These are phyloP conservation scores for Hirschioporus abietinus DNA, from an alignment of 768 basidiomycete genomes.

Conservation along the genomic window DNA sequence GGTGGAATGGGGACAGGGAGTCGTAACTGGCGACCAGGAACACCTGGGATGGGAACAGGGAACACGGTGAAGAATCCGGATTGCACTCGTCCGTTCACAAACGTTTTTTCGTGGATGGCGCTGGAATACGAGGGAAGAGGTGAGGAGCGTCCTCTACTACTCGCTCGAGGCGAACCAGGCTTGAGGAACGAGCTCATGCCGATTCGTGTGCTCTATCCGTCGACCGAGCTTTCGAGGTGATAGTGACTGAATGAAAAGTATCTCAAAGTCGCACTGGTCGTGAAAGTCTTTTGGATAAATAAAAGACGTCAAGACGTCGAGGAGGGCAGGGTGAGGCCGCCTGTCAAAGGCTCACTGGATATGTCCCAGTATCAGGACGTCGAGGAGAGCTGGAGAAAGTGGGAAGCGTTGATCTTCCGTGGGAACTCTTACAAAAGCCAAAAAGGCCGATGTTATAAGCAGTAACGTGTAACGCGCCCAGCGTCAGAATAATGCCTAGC, in stretches of 20 bases:
- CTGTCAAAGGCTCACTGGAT: not conserved
- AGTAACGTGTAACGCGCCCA: not conserved
- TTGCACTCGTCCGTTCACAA: constrained; percentile 36
- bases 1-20: constrained; percentile 56
- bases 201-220: not conserved
- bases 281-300: constrained; percentile 2
- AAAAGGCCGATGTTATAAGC: not conserved
- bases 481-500: not conserved
- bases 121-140: constrained; percentile 46
- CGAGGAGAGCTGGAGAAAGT: not conserved
- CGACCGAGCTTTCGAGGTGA: not conserved
- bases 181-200: not conserved
- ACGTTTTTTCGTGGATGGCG: constrained; percentile 62
- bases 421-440: not conserved
- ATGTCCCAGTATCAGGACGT: not conserved
- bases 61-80: constrained; percentile 56
- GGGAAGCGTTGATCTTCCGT: not conserved
- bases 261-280: not conserved
- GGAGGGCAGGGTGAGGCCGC: not conserved
- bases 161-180: constrained; percentile 2
- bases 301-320: not conserved
- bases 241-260: not conserved
- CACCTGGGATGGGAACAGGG: constrained; percentile 50
- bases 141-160: constrained; percentile 34
- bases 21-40: constrained; percentile 49